Percentiles rank a stretch among this genome's conserved stretches.
These are phyloP conservation scores for Trichosporon sp. DNA, from an alignment of 1,284 basidiomycete genomes.

Conservation along the genomic window DNA sequence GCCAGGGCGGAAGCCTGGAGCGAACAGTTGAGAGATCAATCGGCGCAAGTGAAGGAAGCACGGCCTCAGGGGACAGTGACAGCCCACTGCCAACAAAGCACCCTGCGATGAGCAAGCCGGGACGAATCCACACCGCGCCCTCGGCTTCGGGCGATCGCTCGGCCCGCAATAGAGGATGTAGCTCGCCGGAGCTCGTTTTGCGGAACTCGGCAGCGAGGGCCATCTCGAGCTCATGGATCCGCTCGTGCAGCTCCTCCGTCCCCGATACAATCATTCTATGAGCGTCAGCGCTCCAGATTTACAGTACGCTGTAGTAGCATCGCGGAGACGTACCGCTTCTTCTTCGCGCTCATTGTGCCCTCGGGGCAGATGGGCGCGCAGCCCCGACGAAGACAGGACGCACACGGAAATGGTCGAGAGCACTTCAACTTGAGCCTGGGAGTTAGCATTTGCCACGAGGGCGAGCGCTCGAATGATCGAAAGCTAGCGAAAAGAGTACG, in stretches of 20 bases:
- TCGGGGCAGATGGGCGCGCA: constrained; percentile 14
- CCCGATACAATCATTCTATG: constrained; percentile 21
- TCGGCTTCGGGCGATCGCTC: background rate
- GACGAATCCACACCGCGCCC: background rate
- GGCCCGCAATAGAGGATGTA: background rate
- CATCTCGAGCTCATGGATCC: background rate
- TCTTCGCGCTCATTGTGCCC: constrained; percentile 9
- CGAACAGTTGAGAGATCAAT: background rate
- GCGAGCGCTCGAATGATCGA: background rate
- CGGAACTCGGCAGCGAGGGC: constrained; percentile 10
- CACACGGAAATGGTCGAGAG: constrained; percentile 18
- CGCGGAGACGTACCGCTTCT: constrained; percentile 31
- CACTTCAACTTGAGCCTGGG: constrained; percentile 21
- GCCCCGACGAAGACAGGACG: constrained; percentile 32
- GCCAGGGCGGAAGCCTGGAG: background rate
- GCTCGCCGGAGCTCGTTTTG: background rate
- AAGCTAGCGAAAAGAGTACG: no score
- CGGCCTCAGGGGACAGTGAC: background rate
- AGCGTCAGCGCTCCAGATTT: background rate
- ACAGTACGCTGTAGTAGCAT: no score
- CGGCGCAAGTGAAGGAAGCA: background rate
- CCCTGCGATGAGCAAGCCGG: background rate
- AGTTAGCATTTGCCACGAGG: background rate
- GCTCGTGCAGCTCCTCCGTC: constrained; percentile 39
- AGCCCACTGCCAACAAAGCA: background rate